phyloP scores from a whole-genome alignment of 371 early-diverging fungal genomes.

The Rhizopus arrhizus region DNA sequence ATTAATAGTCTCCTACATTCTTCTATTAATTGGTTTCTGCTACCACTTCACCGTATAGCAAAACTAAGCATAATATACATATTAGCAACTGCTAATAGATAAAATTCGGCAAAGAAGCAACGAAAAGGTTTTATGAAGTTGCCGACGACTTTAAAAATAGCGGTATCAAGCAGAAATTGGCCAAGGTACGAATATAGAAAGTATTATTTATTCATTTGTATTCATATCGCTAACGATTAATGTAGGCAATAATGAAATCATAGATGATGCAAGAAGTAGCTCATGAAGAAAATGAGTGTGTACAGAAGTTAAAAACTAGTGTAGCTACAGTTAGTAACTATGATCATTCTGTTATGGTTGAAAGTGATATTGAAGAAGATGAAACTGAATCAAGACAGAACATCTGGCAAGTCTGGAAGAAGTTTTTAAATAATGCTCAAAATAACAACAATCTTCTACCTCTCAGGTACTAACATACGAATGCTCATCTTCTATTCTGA shows the following conservation, averaged over 20 bases:
- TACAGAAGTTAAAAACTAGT: constrained; percentile 5
- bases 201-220: constrained; percentile 5
- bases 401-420: constrained; percentile 1
- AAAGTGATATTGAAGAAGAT: background rate
- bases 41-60: too few species aligned
- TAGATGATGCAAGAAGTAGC: constrained; percentile 7
- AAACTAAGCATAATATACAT: too few species aligned
- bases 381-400: constrained; percentile 4
- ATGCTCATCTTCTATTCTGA: constrained; percentile 13
- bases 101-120: constrained; percentile 5
- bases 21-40: too few species aligned
- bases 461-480: constrained; percentile 14
- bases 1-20: too few species aligned
- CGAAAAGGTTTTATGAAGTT: constrained; percentile 7
- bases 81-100: background rate
- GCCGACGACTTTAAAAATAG: constrained; percentile 6
- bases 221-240: constrained; percentile 3
- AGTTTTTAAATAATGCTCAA: constrained; percentile 7
- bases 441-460: constrained; percentile 1
- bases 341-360: background rate
- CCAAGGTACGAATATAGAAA: constrained; percentile 8
- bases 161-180: constrained; percentile 6
- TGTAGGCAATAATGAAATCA: constrained; percentile 8
- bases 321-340: background rate
- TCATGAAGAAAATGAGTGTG: constrained; percentile 1